These are phyloP conservation scores for Zygosaccharomyces pseudobailii DNA, from an alignment of 1,139 yeast genomes.

Conservation along the genomic window DNA sequence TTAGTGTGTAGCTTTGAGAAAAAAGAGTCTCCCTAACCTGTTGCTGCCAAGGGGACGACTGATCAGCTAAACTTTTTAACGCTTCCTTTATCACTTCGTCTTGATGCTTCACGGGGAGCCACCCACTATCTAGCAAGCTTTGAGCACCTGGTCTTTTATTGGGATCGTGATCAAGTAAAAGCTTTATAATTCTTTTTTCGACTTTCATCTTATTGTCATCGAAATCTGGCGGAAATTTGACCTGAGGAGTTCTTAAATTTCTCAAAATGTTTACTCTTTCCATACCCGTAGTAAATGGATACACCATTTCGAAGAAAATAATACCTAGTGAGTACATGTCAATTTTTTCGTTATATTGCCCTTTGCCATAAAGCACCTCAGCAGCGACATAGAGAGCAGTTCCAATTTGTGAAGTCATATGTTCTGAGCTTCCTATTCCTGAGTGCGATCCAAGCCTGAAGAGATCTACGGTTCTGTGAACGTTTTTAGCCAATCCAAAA, in stretches of 20 bases:
- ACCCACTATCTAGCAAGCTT: slow-evolving; percentile 69
- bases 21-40: slow-evolving; percentile 85
- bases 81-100: slow-evolving; percentile 89
- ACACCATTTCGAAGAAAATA: slow-evolving; percentile 92
- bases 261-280: slow-evolving; percentile 74
- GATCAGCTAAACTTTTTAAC: slow-evolving; percentile 74
- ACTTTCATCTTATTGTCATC: slow-evolving; percentile 44
- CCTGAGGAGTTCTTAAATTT: slow-evolving; percentile 51
- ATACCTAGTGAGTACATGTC: slow-evolving; percentile 95
- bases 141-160: slow-evolving; percentile 72
- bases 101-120: slow-evolving; percentile 82
- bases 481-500: slow-evolving; percentile 89
- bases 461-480: slow-evolving; percentile 45
- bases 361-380: slow-evolving; percentile 70
- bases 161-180: slow-evolving; percentile 75
- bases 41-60: slow-evolving; percentile 90
- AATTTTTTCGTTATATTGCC: slow-evolving; percentile 82
- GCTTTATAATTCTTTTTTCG: slow-evolving; percentile 61
- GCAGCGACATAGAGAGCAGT: slow-evolving; percentile 90
- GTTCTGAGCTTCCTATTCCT: slow-evolving; percentile 45
- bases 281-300: slow-evolving; percentile 80
- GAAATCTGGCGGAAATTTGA: slow-evolving; percentile 67
- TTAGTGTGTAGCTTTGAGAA: slow-evolving; percentile 75
- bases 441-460: slow-evolving; percentile 35
- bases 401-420: slow-evolving; percentile 87